Evolutionary conservation across 768 basidiomycete species (phyloP).

Genomic region (Hirschioporus abietinus): DNA sequence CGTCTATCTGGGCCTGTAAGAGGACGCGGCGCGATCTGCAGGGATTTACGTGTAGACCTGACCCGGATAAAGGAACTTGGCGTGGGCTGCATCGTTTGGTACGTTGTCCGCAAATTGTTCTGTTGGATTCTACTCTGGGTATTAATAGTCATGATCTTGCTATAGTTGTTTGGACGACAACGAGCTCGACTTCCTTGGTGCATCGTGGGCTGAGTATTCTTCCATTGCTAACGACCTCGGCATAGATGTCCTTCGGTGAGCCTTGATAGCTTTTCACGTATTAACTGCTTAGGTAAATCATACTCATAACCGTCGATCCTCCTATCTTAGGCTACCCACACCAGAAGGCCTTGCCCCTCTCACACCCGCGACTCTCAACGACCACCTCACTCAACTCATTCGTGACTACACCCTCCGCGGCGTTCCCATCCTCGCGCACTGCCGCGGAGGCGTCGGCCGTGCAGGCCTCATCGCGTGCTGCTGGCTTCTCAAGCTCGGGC

Average conservation of each 20-base stretch:
- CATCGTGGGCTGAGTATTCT: constrained; percentile 76
- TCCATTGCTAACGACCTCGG: constrained; percentile 54
- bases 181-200: constrained; percentile 83
- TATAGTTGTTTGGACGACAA: constrained; percentile 77
- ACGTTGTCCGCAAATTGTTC: constrained; percentile 15
- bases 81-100: constrained; percentile 84
- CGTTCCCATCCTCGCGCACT: constrained; percentile 74
- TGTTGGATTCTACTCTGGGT: neutral
- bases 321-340: constrained; percentile 64
- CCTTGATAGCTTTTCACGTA: constrained; percentile 6
- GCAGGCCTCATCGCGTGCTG: constrained; percentile 90
- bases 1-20: constrained; percentile 69
- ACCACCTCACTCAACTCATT: constrained; percentile 60
- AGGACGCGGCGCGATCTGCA: constrained; percentile 76
- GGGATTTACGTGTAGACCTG: constrained; percentile 77
- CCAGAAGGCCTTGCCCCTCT: constrained; percentile 86
- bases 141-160: constrained; percentile 8
- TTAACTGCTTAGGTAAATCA: constrained; percentile 3
- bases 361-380: constrained; percentile 53
- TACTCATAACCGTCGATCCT: constrained; percentile 8
- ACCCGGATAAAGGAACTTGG: constrained; percentile 66
- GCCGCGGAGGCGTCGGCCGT: constrained; percentile 90
- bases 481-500: constrained; percentile 88
- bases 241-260: constrained; percentile 75
- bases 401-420: constrained; percentile 69